These are phyloP conservation scores for Malus hybrid DNA, from an alignment of 331 rosid genomes.

Conservation along the genomic window DNA sequence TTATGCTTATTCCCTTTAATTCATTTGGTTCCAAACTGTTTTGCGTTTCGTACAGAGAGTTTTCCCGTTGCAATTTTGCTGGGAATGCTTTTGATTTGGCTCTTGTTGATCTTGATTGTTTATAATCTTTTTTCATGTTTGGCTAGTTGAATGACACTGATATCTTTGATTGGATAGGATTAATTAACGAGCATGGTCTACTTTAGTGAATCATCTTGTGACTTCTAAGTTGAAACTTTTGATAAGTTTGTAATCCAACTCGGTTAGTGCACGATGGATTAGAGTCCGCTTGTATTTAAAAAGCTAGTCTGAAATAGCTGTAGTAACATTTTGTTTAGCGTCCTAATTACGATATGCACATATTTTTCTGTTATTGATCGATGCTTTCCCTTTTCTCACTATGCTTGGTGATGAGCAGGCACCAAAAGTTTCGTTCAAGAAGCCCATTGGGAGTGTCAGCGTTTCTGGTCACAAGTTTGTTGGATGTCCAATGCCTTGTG, in stretches of 20 bases:
- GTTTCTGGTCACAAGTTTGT: constrained; percentile 60
- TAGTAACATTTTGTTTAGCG: background rate
- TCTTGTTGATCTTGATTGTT: background rate
- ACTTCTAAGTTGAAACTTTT: background rate
- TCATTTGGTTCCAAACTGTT: background rate
- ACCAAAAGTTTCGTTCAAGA: constrained; percentile 52
- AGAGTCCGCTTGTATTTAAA: background rate
- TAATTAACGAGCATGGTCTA: background rate
- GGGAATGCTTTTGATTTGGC: background rate
- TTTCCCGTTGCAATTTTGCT: too few relatives aligned
- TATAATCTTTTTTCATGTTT: background rate
- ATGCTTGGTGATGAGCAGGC: constrained; percentile 27
- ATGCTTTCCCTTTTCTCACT: background rate
- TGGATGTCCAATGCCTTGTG: constrained; percentile 70
- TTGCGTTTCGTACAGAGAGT: background rate
- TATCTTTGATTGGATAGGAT: background rate
- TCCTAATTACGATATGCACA: background rate
- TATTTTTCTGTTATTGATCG: background rate
- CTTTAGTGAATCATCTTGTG: background rate
- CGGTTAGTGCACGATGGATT: background rate
- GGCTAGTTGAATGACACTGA: background rate
- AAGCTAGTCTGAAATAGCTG: background rate
- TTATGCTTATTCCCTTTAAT: background rate
- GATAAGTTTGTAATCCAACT: background rate
- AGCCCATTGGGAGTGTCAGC: constrained; percentile 53